Conservation (phyloP, 352 stramenopile genomes). For the Saprolegnia diclina region DNA sequence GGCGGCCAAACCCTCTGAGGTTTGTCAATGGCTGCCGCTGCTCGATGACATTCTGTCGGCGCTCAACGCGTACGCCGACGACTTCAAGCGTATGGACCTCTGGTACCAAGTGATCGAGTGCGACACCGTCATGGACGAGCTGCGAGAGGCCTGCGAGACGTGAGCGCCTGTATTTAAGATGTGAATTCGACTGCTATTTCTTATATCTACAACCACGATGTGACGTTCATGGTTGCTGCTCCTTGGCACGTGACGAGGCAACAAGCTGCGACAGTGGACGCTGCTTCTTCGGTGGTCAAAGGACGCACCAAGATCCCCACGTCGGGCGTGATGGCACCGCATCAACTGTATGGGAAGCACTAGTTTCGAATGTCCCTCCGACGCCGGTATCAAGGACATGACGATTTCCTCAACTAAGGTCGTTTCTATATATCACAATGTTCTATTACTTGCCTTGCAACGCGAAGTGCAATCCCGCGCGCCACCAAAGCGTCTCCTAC, state of each 20-base stretch:
- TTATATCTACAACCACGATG: no score
- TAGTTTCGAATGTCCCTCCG: no score
- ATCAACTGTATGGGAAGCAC: no score
- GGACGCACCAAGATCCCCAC: no score
- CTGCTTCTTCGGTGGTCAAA: neutral
- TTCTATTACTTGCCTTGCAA: neutral
- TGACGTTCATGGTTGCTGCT: neutral
- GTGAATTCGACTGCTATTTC: no score
- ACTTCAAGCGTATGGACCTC: conserved; percentile 7
- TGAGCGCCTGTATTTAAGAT: no score
- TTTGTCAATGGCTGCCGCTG: conserved; percentile 9
- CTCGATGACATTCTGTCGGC: neutral
- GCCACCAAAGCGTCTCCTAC: neutral
- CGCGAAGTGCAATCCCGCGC: neutral
- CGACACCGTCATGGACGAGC: conserved; percentile 7
- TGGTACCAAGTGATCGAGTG: conserved; percentile 14
- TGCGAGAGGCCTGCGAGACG: neutral
- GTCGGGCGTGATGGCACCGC: no score
- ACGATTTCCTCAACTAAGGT: no score
- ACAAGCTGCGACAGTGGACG: conserved; percentile 11
- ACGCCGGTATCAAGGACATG: no score
- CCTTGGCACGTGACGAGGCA: neutral
- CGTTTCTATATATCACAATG: no score
- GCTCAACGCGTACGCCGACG: neutral
- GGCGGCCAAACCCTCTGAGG: neutral